Percentiles rank a stretch among this genome's conserved stretches.
These are phyloP conservation scores for Boletus barrowsii DNA, from an alignment of 768 basidiomycete genomes.

Conservation along the genomic window DNA sequence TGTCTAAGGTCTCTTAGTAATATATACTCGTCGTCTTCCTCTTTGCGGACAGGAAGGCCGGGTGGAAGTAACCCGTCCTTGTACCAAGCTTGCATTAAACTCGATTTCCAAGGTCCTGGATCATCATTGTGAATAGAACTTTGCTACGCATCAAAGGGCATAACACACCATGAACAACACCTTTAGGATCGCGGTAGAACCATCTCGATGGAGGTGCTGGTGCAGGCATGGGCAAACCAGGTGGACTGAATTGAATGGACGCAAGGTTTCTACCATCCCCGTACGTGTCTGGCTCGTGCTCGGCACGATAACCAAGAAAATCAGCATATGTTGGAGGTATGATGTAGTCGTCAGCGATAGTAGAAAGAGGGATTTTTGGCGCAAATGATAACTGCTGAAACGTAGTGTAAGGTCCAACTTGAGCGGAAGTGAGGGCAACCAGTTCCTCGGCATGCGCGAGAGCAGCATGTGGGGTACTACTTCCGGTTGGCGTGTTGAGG, in stretches of 20 bases:
- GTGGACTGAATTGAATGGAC: conserved; percentile 71
- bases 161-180: conserved; percentile 67
- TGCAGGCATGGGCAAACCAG: conserved; percentile 72
- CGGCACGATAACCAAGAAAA: conserved; percentile 66
- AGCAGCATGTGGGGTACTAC: conserved; percentile 28
- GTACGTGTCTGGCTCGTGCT: conserved; percentile 56
- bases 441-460: conserved; percentile 62
- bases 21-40: conserved; percentile 67
- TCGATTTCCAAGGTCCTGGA: conserved; percentile 83
- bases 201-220: conserved; percentile 68
- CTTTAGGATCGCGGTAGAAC: conserved; percentile 84
- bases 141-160: background rate
- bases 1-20: conserved; percentile 71
- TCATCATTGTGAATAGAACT: conserved; percentile 10
- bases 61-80: conserved; percentile 80
- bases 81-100: conserved; percentile 87
- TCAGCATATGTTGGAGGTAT: conserved; percentile 88
- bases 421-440: conserved; percentile 60
- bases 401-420: conserved; percentile 83
- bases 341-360: conserved; percentile 86
- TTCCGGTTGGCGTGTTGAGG: conserved; percentile 29
- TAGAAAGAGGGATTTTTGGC: conserved; percentile 82
- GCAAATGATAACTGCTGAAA: conserved; percentile 89
- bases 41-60: conserved; percentile 76
- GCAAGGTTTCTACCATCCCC: conserved; percentile 47